These are phyloP conservation scores for Trichoderma pleuroti DNA, from an alignment of 2,329 filamentous ascomycete species.

Conservation along the genomic window DNA sequence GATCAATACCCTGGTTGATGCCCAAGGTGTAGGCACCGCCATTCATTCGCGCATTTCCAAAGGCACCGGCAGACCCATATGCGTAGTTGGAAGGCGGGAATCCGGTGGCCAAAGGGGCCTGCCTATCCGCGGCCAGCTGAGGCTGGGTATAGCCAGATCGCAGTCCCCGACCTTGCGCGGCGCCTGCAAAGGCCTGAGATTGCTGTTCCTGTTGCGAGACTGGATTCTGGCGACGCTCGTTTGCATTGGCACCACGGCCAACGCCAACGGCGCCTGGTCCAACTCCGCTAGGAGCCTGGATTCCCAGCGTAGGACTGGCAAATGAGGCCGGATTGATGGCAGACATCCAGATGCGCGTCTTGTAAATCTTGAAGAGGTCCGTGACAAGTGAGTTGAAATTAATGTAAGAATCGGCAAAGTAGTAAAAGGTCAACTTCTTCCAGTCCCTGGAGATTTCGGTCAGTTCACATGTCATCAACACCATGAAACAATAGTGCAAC, in stretches of 20 bases:
- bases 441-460: slow-evolving; percentile 66
- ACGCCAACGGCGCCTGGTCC: slow-evolving; percentile 63
- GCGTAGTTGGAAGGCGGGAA: slow-evolving; percentile 37
- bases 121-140: slow-evolving; percentile 41
- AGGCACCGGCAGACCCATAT: slow-evolving; percentile 32
- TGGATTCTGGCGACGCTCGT: slow-evolving; percentile 49
- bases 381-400: slow-evolving; percentile 98
- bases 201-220: slow-evolving; percentile 36
- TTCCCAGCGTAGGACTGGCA: slow-evolving; percentile 69
- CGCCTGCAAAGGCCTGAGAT: slow-evolving; percentile 35
- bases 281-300: slow-evolving; percentile 66
- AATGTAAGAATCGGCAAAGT: slow-evolving; percentile 96
- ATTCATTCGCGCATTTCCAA: slow-evolving; percentile 33
- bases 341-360: slow-evolving; percentile 99
- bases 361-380: slow-evolving; percentile 98
- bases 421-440: slow-evolving; percentile 99
- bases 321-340: slow-evolving; percentile 98
- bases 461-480: neutral
- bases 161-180: slow-evolving; percentile 39
- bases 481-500: slow-evolving; percentile 34
- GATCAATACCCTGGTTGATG: slow-evolving; percentile 30
- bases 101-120: slow-evolving; percentile 36
- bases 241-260: slow-evolving; percentile 41
- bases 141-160: slow-evolving; percentile 42
- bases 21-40: slow-evolving; percentile 29